Base-by-base conservation (phyloP, 352 stramenopile species). In the Globisporangium irregulare region DNA sequence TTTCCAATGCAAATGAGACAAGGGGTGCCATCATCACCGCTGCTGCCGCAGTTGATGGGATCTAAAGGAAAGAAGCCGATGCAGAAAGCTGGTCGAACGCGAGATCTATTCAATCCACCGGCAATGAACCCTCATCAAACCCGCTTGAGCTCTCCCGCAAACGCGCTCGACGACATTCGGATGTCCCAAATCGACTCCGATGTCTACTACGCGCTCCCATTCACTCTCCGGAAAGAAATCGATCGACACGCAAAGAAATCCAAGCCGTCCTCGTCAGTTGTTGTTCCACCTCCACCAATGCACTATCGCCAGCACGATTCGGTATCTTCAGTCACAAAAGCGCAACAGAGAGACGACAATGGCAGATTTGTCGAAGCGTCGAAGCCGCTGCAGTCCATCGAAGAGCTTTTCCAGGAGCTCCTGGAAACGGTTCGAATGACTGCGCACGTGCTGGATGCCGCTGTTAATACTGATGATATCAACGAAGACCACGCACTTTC, bases 111-210 rank as follows among this genome's bases (percentile, higher is more conserved):
- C 59, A 66, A 80, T 22, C 6, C 62, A 22, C 32, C 65, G 46
- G 68, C 8, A 74, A 74, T 56, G 66, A 25, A 22, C n/a, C n/a
- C 2, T 27, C 22, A 22, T 25, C 12, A 29, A 25, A 22, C n/a
- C 50, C 50, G 18, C 56, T 50, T 32, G 8, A 22, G 29, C n/a
- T 53, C 51, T 25, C 24, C 10, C 15, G 66, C 34, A 22, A 80
- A 82, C 25, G 72, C 80, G 2, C 68, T 94, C 4, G 76, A 94
- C 62, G 83, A 92, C 41, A 86, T 93, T 59, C 76, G 71, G 12
- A 76, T 93, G 66, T 95, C 88, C 4, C 88, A 94, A 77, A 79
- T 95, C 3, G 88, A 95, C 59, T 76, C 78, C 4, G 79, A 91
- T 50, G 84, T 95, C 7, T 93, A 93, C 54, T 62, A 92, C 41